Evolutionary conservation across 257 asterid genomes (phyloP), one percentile per base, ranked within the genome.

Genomic region (Fraxinus cuspidata): DNA sequence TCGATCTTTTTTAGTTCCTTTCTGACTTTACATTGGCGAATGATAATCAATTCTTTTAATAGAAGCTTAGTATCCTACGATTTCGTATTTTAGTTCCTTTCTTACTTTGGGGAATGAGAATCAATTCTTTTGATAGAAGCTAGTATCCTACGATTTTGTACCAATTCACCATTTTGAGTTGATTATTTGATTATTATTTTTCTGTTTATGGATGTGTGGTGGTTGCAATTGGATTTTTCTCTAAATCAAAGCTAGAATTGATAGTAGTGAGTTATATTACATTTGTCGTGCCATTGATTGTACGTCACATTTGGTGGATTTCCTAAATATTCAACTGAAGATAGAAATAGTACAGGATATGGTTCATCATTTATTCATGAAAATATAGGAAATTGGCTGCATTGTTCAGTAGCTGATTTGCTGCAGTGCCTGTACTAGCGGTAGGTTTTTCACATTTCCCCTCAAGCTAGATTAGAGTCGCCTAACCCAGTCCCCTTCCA

Each of bases 11-110:
- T 28, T 28, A 28, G 69, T 51, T 42, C 37, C 40, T 40, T 40
- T 71, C 44, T 29, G n/a, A 21, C 68, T 0, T n/a, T n/a, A n/a
- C n/a, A n/a, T 21, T 73, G 73, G 12, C n/a, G 32, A 70, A 32
- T 74, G 76, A 67, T 29, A 42, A 38, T 76, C 77, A 71, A 37
- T 58, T 49, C 64, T 49, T 73, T 74, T 25, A 28, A 58, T 70
- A 42, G 47, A 32, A 38, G 64, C 65, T n/a, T 58, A 53, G 8
- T 11, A 51, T 38, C 32, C 13, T 16, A 16, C 27, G 2, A 12
- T 27, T 42, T 9, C 13, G 28, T 77, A 49, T 29, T 3, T 28
- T 28, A 28, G 69, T 51, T 42, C 37, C 40, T 40, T 40, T 71
- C 44, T 29, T 27, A 21, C 68, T 0, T 21, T 73, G 73, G 12